phyloP scores from a whole-genome alignment of 257 asterid species.

The Hygrophila difformis region DNA sequence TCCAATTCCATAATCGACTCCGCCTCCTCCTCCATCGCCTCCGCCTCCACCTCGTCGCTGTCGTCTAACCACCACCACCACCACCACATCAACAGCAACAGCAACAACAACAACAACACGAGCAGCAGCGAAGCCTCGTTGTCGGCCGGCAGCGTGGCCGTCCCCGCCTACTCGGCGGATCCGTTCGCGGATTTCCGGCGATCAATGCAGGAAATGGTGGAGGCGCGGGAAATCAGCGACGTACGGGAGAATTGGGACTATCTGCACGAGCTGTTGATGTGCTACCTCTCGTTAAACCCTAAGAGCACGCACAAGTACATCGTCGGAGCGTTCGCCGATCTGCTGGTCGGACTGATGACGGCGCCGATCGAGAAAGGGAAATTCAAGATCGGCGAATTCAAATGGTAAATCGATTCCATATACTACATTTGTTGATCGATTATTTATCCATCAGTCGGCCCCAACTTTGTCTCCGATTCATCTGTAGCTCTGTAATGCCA shows the following conservation, averaged over 20 bases:
- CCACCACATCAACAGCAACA: too few species aligned
- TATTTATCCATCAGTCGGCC: too few species aligned
- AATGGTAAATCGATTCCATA: too few species aligned
- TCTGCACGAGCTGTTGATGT: conserved; percentile 66
- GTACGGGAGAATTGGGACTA: conserved; percentile 55
- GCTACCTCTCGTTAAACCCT: conserved; percentile 74
- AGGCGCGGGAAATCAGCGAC: conserved; percentile 55
- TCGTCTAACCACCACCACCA: too few species aligned
- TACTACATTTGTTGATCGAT: too few species aligned
- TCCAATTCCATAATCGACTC: conserved; percentile 92
- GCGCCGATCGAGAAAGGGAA: conserved; percentile 21
- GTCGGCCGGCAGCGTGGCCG: conserved; percentile 43
- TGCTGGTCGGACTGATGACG: conserved; percentile 59
- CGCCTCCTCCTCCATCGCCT: conserved; percentile 3
- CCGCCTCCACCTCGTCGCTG: conserved; percentile 6
- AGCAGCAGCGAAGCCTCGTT: conserved; percentile 18
- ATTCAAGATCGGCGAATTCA: conserved; percentile 23
- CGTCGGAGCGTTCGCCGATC: conserved; percentile 83
- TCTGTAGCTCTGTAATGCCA: too few species aligned
- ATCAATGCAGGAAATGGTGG: conserved; percentile 99
- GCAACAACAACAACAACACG: too few species aligned
- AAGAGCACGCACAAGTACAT: conserved; percentile 77
- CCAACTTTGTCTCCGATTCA: too few species aligned
- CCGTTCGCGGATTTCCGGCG: conserved; percentile 78
- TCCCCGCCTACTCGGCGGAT: conserved; percentile 74